Base-by-base conservation (phyloP, 805 yeast species). In the Scheffersomyces stipitis region DNA sequence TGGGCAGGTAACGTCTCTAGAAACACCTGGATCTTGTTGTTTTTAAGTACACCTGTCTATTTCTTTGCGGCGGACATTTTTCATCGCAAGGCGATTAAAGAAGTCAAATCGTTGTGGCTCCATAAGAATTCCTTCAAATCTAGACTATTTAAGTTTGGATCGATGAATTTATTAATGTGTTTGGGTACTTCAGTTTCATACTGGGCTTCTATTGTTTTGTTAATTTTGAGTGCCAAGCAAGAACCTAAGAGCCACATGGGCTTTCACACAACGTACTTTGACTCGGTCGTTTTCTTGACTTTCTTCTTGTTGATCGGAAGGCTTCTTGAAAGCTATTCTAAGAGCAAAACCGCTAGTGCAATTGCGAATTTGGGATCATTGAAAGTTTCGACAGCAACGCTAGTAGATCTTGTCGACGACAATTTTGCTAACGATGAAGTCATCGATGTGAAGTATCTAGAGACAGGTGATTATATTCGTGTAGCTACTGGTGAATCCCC, bases 111-210 rank as follows among this genome's bases (percentile, higher is more conserved):
- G 3, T 54, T 84, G 20, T 83, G 87, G 86, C 52, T 63, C 12
- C 65, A 69, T 29, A 74, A 73, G 26, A 80, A 76, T 31, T 62
- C 80, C 1, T 77, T 80, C 72, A 62, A 53, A 15, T 70, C 76
- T 44, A 62, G 89, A 28, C 42, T 84, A 12, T 73, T 84, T 44
- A 73, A 73, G 48, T 85, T 85, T 57, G 95, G 95, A 3, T 81
- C 89, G 2, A 85, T 85, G 91, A 83, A 76, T 52, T 55, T 84
- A 44, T 69, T 85, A 45, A 80, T 85, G 82, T 71, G 78, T 33
- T 58, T 84, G 32, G 93, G 93, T 8, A 85, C 91, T 0, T 62
- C 84, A 0, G 79, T 85, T 15, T 78, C 91, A 1, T 85, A 83
- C 53, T 71, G 81, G 55, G 76, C 87, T 4, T 80, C 87, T 51